Base-by-base conservation (phyloP, 2,329 filamentous ascomycete species). In the Fusarium sp. region DNA sequence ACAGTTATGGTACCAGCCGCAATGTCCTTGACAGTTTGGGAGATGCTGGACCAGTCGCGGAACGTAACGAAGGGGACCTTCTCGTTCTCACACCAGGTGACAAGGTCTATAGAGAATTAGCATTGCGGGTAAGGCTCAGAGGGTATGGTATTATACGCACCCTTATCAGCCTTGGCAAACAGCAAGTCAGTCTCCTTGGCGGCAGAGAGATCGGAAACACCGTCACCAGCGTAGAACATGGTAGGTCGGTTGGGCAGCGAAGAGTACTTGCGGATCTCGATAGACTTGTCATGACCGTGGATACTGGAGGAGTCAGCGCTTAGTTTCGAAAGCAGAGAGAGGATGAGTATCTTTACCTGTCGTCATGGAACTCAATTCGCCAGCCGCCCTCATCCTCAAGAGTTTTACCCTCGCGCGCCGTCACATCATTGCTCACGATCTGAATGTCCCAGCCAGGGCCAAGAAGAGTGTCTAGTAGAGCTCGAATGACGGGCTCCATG, bases 201-300 rank as follows among this genome's bases (percentile, higher is more conserved):
- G 10, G 95, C 96, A 24, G 92, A 96, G 51, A 98, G 83, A 77
- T 98, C 95, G 4, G 92, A 96, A 6, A 97, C 93, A 47, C 95
- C 95, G 73, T 98, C 95, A 59, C 96, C 96, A 30, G 96, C 95
- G 75, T 99, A 99, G 78, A 98, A 93, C 81, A 98, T 88, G 38
- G 88, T 89, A 3, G 96, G 96, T 40, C 94, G 86, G 74, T 91
- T 80, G 1, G 92, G 89, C 42, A 97, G 83, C 24, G 88, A 84
- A 4, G 91, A 90, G 80, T 98, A 98, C 50, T 93, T 93, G 68
- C 92, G 89, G 74, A 99, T 93, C 77, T 96, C 93, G 53, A 95
- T 83, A 24, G 91, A 94, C 87, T 99, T 99, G 85, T 99, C 95
- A 77, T 99, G 96, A n/a, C 96, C 96, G 74, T 96, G 96, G 59